Evolutionary conservation across 164 flowering plant genomes (phyloP), one percentile per base, ranked within the genome.

Genomic region (Berberis thunbergii): DNA sequence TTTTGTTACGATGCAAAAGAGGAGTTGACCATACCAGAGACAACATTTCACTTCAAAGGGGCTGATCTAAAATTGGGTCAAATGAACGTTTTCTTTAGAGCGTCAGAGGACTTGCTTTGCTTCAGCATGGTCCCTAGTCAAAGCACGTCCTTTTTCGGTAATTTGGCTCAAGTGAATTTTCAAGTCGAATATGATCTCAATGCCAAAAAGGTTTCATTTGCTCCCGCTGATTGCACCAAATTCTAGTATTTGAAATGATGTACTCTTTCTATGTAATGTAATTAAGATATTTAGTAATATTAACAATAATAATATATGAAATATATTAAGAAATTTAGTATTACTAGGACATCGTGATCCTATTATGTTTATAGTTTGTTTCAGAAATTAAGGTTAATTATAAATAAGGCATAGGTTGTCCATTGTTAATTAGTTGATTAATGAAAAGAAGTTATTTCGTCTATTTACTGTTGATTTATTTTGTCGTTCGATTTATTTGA

Each of bases 171-270:
- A 64, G 57, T 57, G 59, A 74, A 79, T 52, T 62, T 66, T 26
- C 41, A 60, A 48, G 74, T 78, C 6, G 79, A 70, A 7, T 73
- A 73, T 40, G 79, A 78, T n/a, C 62, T 69, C 46, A 64, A 38
- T 6, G 59, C 26, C 10, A 67, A 12, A 64, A 73, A 40, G 13
- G 74, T 78, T 26, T 67, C 74, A 4, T 78, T 78, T 44, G 60
- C 59, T 48, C 66, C 66, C 2, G 54, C 73, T 10, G 69, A 75
- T 48, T 78, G 79, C 69, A 46, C 65, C 67, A 69, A 68, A 38
- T 4, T 41, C 43, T 70, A 70, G 57, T 26, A 26, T 26, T 26
- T 26, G 26, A 26, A 26, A 26, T 26, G 26, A 26, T 26, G 26
- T 26, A 26, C 26, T 26, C 26, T 26, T 26, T 26, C 26, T 0